phyloP scores from a whole-genome alignment of 441 rosid species.

The Pelargonium citronellum region DNA sequence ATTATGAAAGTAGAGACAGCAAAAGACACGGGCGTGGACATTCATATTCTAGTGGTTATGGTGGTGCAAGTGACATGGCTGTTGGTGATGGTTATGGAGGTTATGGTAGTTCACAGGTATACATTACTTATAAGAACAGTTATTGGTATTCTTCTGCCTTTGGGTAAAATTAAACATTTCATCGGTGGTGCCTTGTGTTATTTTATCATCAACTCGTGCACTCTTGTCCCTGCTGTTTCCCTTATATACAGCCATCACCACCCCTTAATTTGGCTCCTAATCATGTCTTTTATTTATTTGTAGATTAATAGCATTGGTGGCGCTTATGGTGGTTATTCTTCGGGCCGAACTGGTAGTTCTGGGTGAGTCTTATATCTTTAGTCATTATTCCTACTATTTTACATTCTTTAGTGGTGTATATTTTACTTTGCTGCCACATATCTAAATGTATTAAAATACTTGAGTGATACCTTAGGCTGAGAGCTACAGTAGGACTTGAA shows the following conservation, averaged over 20 bases:
- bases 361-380: constrained; percentile 49
- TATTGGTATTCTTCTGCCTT: too few species aligned
- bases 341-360: constrained; percentile 63
- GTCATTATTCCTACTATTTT: not conserved
- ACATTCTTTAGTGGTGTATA: not conserved
- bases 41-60: constrained; percentile 57
- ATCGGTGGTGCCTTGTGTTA: constrained; percentile 48
- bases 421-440: not conserved
- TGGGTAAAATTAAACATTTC: not conserved
- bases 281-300: not conserved
- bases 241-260: too few species aligned
- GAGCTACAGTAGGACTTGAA: not conserved
- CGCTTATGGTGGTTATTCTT: constrained; percentile 75
- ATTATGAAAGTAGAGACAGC: constrained; percentile 59
- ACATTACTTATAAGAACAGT: constrained; percentile 2
- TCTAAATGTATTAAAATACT: constrained; percentile 5
- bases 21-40: constrained; percentile 68
- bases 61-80: constrained; percentile 59
- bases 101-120: constrained; percentile 72
- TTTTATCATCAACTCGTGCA: too few species aligned
- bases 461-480: not conserved
- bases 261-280: too few species aligned
- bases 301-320: constrained; percentile 59
- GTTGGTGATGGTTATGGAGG: constrained; percentile 55
- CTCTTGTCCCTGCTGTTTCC: too few species aligned